Base-by-base conservation (phyloP, 495 filamentous ascomycete genomes). In the Glonium stellatum region DNA sequence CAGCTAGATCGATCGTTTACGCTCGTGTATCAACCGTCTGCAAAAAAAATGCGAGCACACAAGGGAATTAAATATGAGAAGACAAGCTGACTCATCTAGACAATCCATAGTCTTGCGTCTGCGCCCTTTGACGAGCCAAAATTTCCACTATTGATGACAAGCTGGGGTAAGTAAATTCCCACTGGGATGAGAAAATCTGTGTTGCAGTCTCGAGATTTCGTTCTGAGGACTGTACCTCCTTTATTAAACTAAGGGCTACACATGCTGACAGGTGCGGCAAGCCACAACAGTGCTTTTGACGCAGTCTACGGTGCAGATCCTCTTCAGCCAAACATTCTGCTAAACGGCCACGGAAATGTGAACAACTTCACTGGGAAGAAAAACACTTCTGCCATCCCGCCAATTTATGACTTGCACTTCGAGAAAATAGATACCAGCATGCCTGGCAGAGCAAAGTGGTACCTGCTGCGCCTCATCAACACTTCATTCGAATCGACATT, bases 111-210 rank as follows among this genome's bases (percentile, higher is more conserved):
- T 1, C 84, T 84, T 1, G 69, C 74, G 2, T 77, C 73, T 13
- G 70, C 66, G 9, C 55, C 73, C 23, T 85, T 85, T 61, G 84
- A 87, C 46, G 66, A 75, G 27, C 82, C 86, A 56, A 71, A 85
- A 12, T 80, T 79, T 37, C 74, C 77, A 8, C 21, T 73, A 15
- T 18, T 73, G 39, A 58, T 71, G 35, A 61, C 65, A 1, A 69
- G 72, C 36, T 72, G 68, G 70, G 63, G 60, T 52, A 60, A 67
- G 57, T 44, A 55, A 34, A 77, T 71, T 35, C 9, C 19, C 36
- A 25, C 48, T n/a, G 1, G 18, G 6, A 31, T 2, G 27, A 31
- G 2, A 31, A 6, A 6, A 31, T 31, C 27, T 31, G 27, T 6
- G 27, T 31, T 31, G 27, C 27, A 6, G 27, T 31, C 27, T 31